Evolutionary conservation across 495 filamentous ascomycete species (phyloP).

Genomic region (Amorphotheca resinae): DNA sequence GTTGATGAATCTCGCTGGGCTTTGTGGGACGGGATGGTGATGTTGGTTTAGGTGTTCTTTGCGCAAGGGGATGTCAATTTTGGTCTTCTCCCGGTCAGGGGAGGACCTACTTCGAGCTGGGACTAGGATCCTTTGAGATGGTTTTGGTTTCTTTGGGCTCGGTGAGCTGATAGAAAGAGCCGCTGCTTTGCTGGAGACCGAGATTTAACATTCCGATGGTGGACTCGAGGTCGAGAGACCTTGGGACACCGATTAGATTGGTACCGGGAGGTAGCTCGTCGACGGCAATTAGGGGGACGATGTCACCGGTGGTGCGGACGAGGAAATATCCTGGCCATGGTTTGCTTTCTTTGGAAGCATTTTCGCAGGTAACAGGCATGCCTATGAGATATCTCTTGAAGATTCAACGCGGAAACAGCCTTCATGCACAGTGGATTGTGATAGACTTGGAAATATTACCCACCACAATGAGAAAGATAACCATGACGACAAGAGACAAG

Average conservation of each 20-base stretch:
- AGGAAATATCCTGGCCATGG: conserved; percentile 26
- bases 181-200: conserved; percentile 21
- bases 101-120: background rate
- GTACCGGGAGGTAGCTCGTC: conserved; percentile 33
- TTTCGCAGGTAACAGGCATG: too few species aligned
- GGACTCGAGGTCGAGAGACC: conserved; percentile 26
- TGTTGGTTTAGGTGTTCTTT: background rate
- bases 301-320: conserved; percentile 26
- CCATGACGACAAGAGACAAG: too few species aligned
- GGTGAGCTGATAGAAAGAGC: conserved; percentile 24
- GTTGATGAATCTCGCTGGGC: background rate
- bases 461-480: too few species aligned
- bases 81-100: too few species aligned
- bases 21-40: background rate
- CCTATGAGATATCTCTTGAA: too few species aligned
- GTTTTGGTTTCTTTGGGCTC: conserved; percentile 4
- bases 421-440: too few species aligned
- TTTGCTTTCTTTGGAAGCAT: background rate
- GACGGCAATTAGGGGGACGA: conserved; percentile 30
- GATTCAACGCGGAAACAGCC: too few species aligned
- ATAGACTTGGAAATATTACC: too few species aligned
- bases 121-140: background rate
- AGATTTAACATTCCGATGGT: conserved; percentile 28
- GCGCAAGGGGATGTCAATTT: too few species aligned
- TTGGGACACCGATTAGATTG: conserved; percentile 26